A percentile compares a stretch with the other conserved stretches of the same genome.
phyloP scores from a whole-genome alignment of 148 eudicot genomes.

The Arctostaphylos glauca region DNA sequence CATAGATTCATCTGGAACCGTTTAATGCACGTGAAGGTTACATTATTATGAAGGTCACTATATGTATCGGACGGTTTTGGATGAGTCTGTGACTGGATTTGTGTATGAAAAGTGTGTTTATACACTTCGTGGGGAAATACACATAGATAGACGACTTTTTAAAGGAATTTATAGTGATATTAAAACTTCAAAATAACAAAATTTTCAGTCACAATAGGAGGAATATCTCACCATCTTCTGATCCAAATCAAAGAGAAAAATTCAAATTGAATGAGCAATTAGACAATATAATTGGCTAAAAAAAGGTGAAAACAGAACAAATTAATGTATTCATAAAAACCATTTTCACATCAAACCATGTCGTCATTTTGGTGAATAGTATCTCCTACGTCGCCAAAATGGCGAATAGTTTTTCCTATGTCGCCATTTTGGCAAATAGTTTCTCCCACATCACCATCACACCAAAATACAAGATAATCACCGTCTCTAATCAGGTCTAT shows the following conservation, averaged over 20 bases:
- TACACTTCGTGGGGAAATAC: too few relatives aligned
- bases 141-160: too few relatives aligned
- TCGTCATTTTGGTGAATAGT: background rate
- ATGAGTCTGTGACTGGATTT: too few relatives aligned
- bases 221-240: background rate
- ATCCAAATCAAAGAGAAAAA: background rate
- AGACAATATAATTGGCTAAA: background rate
- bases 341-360: background rate
- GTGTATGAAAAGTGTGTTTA: too few relatives aligned
- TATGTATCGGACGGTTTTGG: too few relatives aligned
- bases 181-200: background rate
- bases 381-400: conserved; percentile 1
- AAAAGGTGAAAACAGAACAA: background rate
- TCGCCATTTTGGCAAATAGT: conserved; percentile 10
- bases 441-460: conserved; percentile 20
- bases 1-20: too few relatives aligned
- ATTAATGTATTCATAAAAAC: background rate
- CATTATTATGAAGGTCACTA: too few relatives aligned
- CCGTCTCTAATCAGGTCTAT: conserved; percentile 75
- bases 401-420: background rate
- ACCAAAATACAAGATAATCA: conserved; percentile 55
- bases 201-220: background rate
- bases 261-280: background rate
- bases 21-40: too few relatives aligned
- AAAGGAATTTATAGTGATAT: background rate